These are phyloP conservation scores for Rhodotorula mucilaginosa DNA, from an alignment of 1,284 basidiomycete species.

Conservation along the genomic window DNA sequence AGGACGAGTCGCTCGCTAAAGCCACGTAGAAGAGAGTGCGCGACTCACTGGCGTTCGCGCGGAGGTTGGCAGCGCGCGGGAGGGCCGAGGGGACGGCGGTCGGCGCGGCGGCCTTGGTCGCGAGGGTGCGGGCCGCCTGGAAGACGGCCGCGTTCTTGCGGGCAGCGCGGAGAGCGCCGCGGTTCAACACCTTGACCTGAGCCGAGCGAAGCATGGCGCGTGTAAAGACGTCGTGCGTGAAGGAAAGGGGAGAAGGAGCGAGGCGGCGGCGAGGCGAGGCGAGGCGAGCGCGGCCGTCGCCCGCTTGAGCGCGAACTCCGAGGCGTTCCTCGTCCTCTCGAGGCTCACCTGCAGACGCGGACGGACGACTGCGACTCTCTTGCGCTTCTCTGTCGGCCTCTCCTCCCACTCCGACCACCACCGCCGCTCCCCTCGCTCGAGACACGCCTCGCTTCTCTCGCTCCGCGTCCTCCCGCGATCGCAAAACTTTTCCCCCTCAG, in stretches of 20 bases:
- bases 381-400: too few species aligned
- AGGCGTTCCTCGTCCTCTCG: too few species aligned
- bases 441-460: too few species aligned
- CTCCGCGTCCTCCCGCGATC: too few species aligned
- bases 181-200: constrained; percentile 33
- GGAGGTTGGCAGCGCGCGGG: constrained; percentile 22
- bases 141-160: constrained; percentile 36
- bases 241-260: neutral
- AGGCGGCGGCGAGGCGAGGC: neutral
- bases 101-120: constrained; percentile 33
- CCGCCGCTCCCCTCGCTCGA: too few species aligned
- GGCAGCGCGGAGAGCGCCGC: constrained; percentile 29
- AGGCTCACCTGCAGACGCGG: too few species aligned
- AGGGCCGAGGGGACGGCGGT: constrained; percentile 21
- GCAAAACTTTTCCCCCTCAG: too few species aligned
- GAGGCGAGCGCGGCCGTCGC: neutral
- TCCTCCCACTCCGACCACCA: too few species aligned
- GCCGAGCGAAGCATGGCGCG: constrained; percentile 29
- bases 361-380: too few species aligned
- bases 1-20: too few species aligned
- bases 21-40: neutral
- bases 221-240: constrained; percentile 2
- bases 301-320: too few species aligned
- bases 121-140: constrained; percentile 34
- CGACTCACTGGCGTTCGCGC: constrained; percentile 26